Evolutionary conservation across 2,329 filamentous ascomycete genomes (phyloP), one percentile per base, ranked within the genome.

Genomic region (Aquanectria penicillioides): DNA sequence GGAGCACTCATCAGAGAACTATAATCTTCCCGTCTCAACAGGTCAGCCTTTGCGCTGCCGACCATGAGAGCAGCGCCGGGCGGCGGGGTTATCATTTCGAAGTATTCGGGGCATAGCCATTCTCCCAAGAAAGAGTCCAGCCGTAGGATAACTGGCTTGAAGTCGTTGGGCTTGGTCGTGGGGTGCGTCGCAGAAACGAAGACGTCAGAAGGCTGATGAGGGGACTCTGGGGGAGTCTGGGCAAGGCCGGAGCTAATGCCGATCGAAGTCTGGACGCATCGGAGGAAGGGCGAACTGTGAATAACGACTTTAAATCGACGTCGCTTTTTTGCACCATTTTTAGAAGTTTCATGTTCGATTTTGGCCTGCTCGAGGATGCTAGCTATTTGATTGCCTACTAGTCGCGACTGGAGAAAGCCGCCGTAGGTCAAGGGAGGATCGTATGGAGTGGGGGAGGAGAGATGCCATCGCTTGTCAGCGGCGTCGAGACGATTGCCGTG

Each of bases 401-500:
- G 87, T 68, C 91, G 89, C 51, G 91, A 89, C 76, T 98, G 95
- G 12, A 89, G 86, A 91, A 95, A 97, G 64, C 95, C 95, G 67
- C 92, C 92, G 73, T 97, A 98, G 3, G 94, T 97, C 57, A 99
- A 83, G 46, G 95, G 95, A 65, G 95, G 92, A 66, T 99, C 94
- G 81, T 98, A 99, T 2, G 95, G 95, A 6, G 93, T 94, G 2
- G 94, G 91, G 6, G 95, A 97, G 25, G 91, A 91, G 52, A 97
- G 84, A 75, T 97, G 93, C 95, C 95, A 99, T 75, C 92, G 88
- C 74, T 94, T 93, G 82, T 99, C 94, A 62, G 94, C 93, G 54
- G 93, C 93, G 75, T 99, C 95, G 57, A 99, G 89, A 67, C 95
- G 90, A 69, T 94, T 92, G 71, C 95, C 95, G 77, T 99, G 95